Conservation (phyloP, 352 stramenopile species). For the Pythium phragmitis region DNA sequence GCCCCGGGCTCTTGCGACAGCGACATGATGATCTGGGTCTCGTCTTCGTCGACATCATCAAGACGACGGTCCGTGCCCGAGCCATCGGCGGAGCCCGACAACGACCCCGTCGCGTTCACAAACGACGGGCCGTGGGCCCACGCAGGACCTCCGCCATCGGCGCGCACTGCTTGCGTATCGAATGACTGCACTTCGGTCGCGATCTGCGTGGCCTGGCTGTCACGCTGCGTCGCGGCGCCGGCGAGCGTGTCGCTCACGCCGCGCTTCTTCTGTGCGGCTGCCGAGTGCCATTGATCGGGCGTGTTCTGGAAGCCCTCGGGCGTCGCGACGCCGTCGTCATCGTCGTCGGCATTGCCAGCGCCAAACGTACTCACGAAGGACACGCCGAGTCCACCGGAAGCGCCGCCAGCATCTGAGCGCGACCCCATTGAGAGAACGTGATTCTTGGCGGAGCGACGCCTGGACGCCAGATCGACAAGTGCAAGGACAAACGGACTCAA, state of each 20-base stretch:
- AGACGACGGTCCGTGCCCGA: constrained; percentile 15
- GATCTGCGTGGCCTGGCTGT: constrained; percentile 46
- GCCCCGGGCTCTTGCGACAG: constrained; percentile 57
- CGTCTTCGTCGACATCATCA: constrained; percentile 68
- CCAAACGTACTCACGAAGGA: constrained; percentile 41
- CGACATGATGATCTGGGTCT: constrained; percentile 83
- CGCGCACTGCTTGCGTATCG: constrained; percentile 2
- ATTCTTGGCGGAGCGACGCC: neutral
- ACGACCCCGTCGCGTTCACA: constrained; percentile 33
- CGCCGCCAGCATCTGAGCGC: neutral
- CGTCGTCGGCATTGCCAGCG: constrained; percentile 31
- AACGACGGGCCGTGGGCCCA: constrained; percentile 38
- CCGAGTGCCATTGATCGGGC: constrained; percentile 35
- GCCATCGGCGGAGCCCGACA: constrained; percentile 14
- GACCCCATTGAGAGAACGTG: constrained; percentile 1
- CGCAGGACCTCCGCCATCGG: constrained; percentile 2
- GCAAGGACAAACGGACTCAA: constrained; percentile 4
- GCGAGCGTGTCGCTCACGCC: constrained; percentile 13
- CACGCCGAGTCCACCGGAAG: neutral
- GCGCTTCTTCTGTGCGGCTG: constrained; percentile 37
- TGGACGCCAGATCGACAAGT: neutral
- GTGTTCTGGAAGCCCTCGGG: constrained; percentile 64
- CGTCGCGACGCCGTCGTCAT: constrained; percentile 56
- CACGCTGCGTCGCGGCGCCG: constrained; percentile 24
- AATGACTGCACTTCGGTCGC: constrained; percentile 26